Base-by-base conservation (phyloP, 1,284 basidiomycete genomes). In the Xerocomus alliaceus region DNA sequence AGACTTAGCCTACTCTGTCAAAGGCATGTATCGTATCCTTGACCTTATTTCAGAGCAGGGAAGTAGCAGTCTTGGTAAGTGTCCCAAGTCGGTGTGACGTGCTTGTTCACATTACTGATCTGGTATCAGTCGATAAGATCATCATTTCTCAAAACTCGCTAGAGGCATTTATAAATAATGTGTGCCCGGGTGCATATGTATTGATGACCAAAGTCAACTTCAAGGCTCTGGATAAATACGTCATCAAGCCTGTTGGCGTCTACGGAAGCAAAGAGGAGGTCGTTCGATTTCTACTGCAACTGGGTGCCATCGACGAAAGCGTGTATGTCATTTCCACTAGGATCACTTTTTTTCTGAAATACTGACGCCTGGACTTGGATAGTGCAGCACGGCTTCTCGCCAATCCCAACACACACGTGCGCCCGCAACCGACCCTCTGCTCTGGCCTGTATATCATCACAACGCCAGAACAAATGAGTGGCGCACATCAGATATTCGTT, bases 141-240 rank as follows among this genome's bases (percentile, higher is more conserved):
- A 80, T 87, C 69, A 86, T 87, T 49, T 78, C 78, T n/a, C 82
- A 84, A 68, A 75, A 77, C 12, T 79, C 79, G 1, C 69, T 86
- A 5, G 71, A 77, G 58, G 68, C 70, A 4, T 79, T 85, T 54
- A 77, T 84, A 62, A 84, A 85, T 48, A 69, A 68, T 17, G 35
- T 84, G 5, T 73, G 64, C 24, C 83, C 82, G 0, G 79, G 81
- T 2, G 79, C 84, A 10, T 86, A 67, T 59, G 63, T 69, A 5
- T 82, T 82, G 0, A 73, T 86, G 61, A 86, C 83, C 2, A 81
- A 78, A 55, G 81, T 87, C 39, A 79, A 86, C 63, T 87, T 87
- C 71, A 77, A 78, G 34, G 64, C 75, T 0, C 76, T 87, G 3
- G 83, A 87, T 59, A 63, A 72, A 6, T 63, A 79, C 15, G 52